Evolutionary conservation across 2,329 filamentous ascomycete genomes (phyloP).

Genomic region (Arthrobotrys pseudoclavata): DNA sequence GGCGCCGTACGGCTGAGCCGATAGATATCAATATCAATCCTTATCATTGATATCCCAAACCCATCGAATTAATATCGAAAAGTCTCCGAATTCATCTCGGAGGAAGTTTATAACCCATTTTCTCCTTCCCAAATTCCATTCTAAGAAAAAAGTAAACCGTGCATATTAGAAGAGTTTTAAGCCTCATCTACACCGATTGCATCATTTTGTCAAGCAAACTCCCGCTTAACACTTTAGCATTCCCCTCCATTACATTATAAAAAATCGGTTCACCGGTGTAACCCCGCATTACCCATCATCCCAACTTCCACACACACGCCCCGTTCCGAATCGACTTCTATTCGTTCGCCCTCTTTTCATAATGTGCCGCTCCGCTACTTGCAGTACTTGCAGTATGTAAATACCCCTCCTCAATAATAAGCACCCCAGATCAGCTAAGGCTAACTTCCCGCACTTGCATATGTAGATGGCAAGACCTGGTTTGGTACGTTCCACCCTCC

Average conservation of each 20-base stretch:
- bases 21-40: neutral
- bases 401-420: conserved; percentile 7
- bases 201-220: neutral
- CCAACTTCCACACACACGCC: neutral
- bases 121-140: neutral
- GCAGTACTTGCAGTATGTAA: conserved; percentile 37
- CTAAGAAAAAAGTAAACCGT: neutral
- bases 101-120: conserved; percentile 20
- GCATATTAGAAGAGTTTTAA: conserved; percentile 1
- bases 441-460: conserved; percentile 43
- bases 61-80: conserved; percentile 40
- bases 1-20: conserved; percentile 20
- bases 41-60: conserved; percentile 4
- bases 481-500: conserved; percentile 27
- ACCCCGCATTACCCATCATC: neutral
- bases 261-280: neutral
- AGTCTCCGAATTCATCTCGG: conserved; percentile 46
- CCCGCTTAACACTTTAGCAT: neutral
- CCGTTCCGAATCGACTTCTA: neutral
- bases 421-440: conserved; percentile 30
- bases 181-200: neutral
- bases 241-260: neutral
- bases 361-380: conserved; percentile 48
- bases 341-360: neutral
- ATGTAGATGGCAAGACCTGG: conserved; percentile 58